Conservation (phyloP, 352 stramenopile species). For the Phytophthora boehmeriae region DNA sequence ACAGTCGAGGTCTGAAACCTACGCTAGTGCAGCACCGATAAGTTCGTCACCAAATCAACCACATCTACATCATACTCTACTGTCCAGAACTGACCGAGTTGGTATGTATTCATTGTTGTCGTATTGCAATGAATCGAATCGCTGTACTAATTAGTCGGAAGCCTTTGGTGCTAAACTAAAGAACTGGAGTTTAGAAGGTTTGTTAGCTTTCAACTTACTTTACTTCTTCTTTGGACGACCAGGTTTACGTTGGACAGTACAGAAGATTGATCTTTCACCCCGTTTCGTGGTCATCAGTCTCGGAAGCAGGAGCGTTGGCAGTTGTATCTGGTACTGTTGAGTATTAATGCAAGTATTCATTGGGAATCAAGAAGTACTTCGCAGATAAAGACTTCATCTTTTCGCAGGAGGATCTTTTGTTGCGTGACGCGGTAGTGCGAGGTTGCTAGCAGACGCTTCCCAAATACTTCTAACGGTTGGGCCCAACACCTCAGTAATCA, state of each 20-base stretch:
- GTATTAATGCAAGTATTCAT: background rate
- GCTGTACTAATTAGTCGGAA: no score
- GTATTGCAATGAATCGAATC: no score
- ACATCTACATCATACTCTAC: no score
- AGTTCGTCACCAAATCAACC: no score
- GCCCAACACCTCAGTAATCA: background rate
- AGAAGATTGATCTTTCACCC: no score
- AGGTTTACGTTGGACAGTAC: background rate
- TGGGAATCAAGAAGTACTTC: background rate
- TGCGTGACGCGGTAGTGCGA: background rate
- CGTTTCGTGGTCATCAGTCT: background rate
- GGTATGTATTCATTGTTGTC: no score
- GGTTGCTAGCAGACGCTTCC: background rate
- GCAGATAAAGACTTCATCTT: background rate
- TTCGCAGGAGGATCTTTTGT: background rate
- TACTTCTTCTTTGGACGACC: constrained; percentile 14
- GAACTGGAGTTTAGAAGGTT: constrained; percentile 10
- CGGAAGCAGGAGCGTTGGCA: background rate
- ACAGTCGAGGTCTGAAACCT: no score
- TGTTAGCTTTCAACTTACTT: constrained; percentile 3
- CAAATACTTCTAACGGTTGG: background rate
- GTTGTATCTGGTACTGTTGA: background rate
- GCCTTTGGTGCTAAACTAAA: constrained; percentile 1
- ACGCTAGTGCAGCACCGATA: no score
- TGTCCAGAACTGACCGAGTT: no score